Evolutionary conservation across 2,329 filamentous ascomycete genomes (phyloP).

Genomic region (Sporothrix humicola): DNA sequence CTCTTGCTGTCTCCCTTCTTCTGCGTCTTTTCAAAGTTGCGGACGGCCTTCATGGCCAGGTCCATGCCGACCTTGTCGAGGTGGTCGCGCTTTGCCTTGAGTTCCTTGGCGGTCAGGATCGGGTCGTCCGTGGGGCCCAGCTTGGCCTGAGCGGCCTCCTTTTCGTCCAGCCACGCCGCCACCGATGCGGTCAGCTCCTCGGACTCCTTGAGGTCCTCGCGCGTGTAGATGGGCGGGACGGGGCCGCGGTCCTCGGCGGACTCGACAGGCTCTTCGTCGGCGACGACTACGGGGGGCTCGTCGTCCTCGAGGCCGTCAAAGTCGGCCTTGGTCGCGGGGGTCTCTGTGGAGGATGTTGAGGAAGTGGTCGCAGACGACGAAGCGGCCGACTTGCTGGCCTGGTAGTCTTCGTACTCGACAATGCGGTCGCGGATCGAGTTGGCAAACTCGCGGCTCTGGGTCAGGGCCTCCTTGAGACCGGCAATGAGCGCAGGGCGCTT

Average conservation of each 20-base stretch:
- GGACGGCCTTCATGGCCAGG: constrained; percentile 71
- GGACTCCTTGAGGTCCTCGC: constrained; percentile 72
- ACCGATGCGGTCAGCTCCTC: constrained; percentile 67
- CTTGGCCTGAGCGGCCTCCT: constrained; percentile 71
- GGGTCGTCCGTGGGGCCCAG: constrained; percentile 75
- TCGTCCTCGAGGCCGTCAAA: constrained; percentile 84
- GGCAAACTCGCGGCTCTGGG: constrained; percentile 73
- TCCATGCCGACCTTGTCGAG: constrained; percentile 74
- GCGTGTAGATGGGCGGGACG: constrained; percentile 70
- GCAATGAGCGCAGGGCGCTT: constrained; percentile 74
- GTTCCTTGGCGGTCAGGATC: constrained; percentile 72
- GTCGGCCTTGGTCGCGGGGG: constrained; percentile 53
- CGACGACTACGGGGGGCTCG: constrained; percentile 44
- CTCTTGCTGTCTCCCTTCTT: constrained; percentile 48
- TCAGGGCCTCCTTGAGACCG: constrained; percentile 71
- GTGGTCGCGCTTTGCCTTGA: constrained; percentile 70
- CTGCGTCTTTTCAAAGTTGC: constrained; percentile 57
- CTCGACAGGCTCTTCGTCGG: constrained; percentile 45
- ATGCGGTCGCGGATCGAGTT: constrained; percentile 73
- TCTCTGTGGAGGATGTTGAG: constrained; percentile 50
- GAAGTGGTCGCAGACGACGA: constrained; percentile 54
- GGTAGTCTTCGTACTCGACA: constrained; percentile 67
- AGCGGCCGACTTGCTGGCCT: constrained; percentile 60
- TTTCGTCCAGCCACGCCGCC: constrained; percentile 75
- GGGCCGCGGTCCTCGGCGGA: constrained; percentile 55